A percentile compares a stretch with the other conserved stretches of the same genome.
phyloP scores from a whole-genome alignment of 2,329 filamentous ascomycete genomes.

The Chaetomium sp. region DNA sequence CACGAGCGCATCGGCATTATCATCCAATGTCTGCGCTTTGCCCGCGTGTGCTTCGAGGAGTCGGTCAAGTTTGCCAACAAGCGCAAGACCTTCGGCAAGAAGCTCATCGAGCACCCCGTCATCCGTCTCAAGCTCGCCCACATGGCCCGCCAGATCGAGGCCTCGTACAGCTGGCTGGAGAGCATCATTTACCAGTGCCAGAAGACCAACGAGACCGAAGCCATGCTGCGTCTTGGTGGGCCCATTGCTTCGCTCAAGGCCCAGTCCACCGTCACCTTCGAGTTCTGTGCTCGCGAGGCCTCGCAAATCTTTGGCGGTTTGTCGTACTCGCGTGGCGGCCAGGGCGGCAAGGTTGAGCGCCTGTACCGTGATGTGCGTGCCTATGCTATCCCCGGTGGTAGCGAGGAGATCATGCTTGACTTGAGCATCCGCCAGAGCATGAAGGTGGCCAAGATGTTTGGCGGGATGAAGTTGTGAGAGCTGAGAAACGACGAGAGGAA shows the following conservation, averaged over 20 bases:
- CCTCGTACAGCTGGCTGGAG: constrained; percentile 95
- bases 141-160: constrained; percentile 97
- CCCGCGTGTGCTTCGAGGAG: constrained; percentile 95
- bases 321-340: constrained; percentile 85
- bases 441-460: constrained; percentile 77
- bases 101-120: constrained; percentile 91
- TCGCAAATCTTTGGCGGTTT: constrained; percentile 96
- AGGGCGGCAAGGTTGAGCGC: constrained; percentile 91
- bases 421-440: constrained; percentile 80
- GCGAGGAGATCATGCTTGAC: constrained; percentile 98
- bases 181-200: constrained; percentile 89
- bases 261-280: constrained; percentile 87
- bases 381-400: constrained; percentile 92
- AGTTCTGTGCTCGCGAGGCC: constrained; percentile 95
- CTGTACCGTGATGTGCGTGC: constrained; percentile 92
- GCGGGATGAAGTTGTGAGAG: constrained; percentile 77
- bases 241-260: constrained; percentile 93
- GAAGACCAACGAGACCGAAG: constrained; percentile 88
- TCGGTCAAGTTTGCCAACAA: constrained; percentile 96
- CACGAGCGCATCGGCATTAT: constrained; percentile 98
- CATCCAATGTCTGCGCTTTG: constrained; percentile 93
- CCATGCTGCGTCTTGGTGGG: constrained; percentile 91
- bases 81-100: constrained; percentile 92
- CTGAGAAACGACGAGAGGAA: not conserved
- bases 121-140: constrained; percentile 96